Conservation (phyloP, 23 red algal genomes). For the Cyanidium caldarium region DNA sequence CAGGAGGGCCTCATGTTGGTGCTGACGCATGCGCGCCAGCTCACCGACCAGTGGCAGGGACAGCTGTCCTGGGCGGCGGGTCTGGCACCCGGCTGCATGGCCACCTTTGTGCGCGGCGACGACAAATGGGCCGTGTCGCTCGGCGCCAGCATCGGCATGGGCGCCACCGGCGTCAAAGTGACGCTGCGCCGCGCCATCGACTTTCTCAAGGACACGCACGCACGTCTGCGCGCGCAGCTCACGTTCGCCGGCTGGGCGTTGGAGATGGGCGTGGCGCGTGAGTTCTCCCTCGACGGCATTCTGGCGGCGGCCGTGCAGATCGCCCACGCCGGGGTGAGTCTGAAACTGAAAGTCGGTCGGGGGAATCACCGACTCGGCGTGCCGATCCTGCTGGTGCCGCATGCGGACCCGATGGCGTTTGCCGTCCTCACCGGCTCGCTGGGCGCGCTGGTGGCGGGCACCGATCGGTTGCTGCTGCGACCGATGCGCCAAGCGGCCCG, state of each 20-base stretch:
- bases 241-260: slow-evolving; percentile 7
- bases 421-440: not conserved
- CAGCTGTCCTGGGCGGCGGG: not conserved
- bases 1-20: not conserved
- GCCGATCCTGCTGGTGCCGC: slow-evolving; percentile 5
- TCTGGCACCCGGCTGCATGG: not conserved
- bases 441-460: slow-evolving; percentile 5
- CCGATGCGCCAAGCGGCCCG: slow-evolving; percentile 23
- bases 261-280: slow-evolving; percentile 10
- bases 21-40: not conserved
- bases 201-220: not conserved
- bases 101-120: not conserved
- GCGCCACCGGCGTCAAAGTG: not conserved
- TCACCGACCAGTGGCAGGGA: not conserved
- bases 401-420: slow-evolving; percentile 5
- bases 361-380: slow-evolving; percentile 4
- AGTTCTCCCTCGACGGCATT: slow-evolving; percentile 3
- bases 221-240: not conserved
- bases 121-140: not conserved
- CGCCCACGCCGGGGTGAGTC: not conserved
- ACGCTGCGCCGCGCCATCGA: not conserved
- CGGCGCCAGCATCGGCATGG: not conserved
- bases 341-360: slow-evolving; percentile 5
- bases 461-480: slow-evolving; percentile 27
- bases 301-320: not conserved